Evolutionary conservation across 2,329 filamentous ascomycete species (phyloP).

Genomic region (Fusarium sp.): DNA sequence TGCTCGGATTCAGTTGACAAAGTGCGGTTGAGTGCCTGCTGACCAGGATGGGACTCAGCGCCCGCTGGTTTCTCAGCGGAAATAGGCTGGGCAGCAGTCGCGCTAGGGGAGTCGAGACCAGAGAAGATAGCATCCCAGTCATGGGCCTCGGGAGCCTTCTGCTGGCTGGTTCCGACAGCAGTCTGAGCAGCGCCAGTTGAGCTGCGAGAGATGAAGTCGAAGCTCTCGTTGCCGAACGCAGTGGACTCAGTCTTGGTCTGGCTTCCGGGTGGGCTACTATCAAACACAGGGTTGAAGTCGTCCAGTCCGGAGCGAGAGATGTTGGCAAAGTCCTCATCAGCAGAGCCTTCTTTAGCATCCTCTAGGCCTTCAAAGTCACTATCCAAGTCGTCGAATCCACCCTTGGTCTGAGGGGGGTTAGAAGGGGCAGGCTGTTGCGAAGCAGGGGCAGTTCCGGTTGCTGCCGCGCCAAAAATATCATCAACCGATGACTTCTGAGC

Average conservation of each 20-base stretch:
- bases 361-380: slow-evolving; percentile 84
- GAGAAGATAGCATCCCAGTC: slow-evolving; percentile 98
- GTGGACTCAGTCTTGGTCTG: slow-evolving; percentile 63
- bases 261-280: slow-evolving; percentile 69
- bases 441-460: slow-evolving; percentile 38
- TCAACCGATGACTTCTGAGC: slow-evolving; percentile 48
- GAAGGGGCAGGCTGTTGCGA: slow-evolving; percentile 44
- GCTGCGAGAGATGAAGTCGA: slow-evolving; percentile 62
- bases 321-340: slow-evolving; percentile 81
- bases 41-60: slow-evolving; percentile 35
- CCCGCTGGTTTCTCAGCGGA: slow-evolving; percentile 28
- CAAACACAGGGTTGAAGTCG: slow-evolving; percentile 84
- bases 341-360: slow-evolving; percentile 82
- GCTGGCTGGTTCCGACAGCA: slow-evolving; percentile 50
- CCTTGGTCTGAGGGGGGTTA: slow-evolving; percentile 50
- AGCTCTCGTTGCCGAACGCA: slow-evolving; percentile 63
- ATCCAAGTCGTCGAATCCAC: slow-evolving; percentile 78
- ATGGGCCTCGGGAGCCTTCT: slow-evolving; percentile 62
- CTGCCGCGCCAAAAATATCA: slow-evolving; percentile 53
- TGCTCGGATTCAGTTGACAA: slow-evolving; percentile 73
- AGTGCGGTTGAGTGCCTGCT: slow-evolving; percentile 64
- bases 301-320: slow-evolving; percentile 75
- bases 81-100: slow-evolving; percentile 40
- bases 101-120: slow-evolving; percentile 69
- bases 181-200: slow-evolving; percentile 45